Evolutionary conservation across 768 basidiomycete genomes (phyloP).

Genomic region (Pilatotrama ljubarskyi): DNA sequence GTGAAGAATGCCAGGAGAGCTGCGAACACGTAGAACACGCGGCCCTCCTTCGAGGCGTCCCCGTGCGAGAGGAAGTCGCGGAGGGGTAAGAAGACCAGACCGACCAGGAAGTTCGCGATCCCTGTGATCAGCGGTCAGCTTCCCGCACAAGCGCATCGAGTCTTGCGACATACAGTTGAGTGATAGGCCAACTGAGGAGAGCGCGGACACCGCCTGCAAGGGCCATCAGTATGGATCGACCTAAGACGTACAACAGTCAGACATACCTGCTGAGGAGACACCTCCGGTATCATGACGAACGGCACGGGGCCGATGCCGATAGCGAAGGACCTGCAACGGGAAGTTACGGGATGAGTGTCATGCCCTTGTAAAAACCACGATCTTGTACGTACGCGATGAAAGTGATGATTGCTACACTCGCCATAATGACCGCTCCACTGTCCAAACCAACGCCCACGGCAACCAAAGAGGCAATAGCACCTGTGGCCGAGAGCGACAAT

Average conservation of each 20-base stretch:
- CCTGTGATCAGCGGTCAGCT: slow-evolving; percentile 44
- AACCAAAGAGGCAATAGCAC: slow-evolving; percentile 65
- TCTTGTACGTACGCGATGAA: slow-evolving; percentile 70
- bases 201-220: slow-evolving; percentile 73
- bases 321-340: slow-evolving; percentile 76
- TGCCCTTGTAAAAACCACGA: not conserved
- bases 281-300: slow-evolving; percentile 89
- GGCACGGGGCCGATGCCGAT: slow-evolving; percentile 90
- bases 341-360: not conserved
- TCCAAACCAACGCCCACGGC: slow-evolving; percentile 73
- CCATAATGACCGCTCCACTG: slow-evolving; percentile 53
- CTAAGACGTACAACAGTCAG: not conserved
- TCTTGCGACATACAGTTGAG: slow-evolving; percentile 55
- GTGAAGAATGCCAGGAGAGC: slow-evolving; percentile 44
- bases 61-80: slow-evolving; percentile 71
- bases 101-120: slow-evolving; percentile 84
- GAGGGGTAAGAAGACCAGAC: slow-evolving; percentile 81
- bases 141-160: not conserved
- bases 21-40: slow-evolving; percentile 87
- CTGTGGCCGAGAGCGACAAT: slow-evolving; percentile 63
- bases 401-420: slow-evolving; percentile 71
- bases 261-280: slow-evolving; percentile 77
- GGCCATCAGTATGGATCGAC: slow-evolving; percentile 5
- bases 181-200: slow-evolving; percentile 75
- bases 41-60: slow-evolving; percentile 65